These are phyloP conservation scores for Phytophthora lateralis DNA, from an alignment of 352 stramenopile genomes.

Conservation along the genomic window DNA sequence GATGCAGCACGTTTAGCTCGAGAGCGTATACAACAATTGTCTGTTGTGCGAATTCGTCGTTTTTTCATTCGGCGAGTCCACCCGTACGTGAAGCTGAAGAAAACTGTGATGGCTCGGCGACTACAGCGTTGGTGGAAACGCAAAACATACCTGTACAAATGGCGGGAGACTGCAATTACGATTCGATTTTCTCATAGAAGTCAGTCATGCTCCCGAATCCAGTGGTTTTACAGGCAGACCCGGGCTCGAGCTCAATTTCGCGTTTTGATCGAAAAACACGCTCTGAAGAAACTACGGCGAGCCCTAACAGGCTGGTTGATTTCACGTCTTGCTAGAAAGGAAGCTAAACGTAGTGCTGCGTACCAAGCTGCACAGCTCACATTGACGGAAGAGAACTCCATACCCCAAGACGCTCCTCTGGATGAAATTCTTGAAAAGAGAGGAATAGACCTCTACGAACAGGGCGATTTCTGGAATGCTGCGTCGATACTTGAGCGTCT, in stretches of 20 bases:
- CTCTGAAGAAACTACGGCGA: slow-evolving; percentile 37
- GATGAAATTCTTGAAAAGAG: slow-evolving; percentile 42
- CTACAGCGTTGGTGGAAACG: slow-evolving; percentile 56
- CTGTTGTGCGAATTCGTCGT: slow-evolving; percentile 40
- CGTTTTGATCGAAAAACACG: slow-evolving; percentile 39
- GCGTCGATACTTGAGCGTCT: slow-evolving; percentile 53
- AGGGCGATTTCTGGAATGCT: slow-evolving; percentile 65
- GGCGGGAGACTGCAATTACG: slow-evolving; percentile 24
- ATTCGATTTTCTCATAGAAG: slow-evolving; percentile 19
- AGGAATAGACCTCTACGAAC: slow-evolving; percentile 47
- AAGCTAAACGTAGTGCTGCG: slow-evolving; percentile 38
- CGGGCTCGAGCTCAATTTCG: slow-evolving; percentile 36
- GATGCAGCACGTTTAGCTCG: background rate
- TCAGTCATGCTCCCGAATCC: slow-evolving; percentile 47
- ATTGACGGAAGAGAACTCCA: background rate
- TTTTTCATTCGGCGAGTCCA: slow-evolving; percentile 59
- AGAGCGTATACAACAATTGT: slow-evolving; percentile 23
- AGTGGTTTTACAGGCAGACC: slow-evolving; percentile 43
- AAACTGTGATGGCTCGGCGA: slow-evolving; percentile 51
- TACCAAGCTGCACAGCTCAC: slow-evolving; percentile 29
- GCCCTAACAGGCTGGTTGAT: slow-evolving; percentile 56
- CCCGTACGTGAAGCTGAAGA: slow-evolving; percentile 51
- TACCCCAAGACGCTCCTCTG: slow-evolving; percentile 30
- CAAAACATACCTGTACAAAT: slow-evolving; percentile 27
- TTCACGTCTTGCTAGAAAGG: slow-evolving; percentile 45